Evolutionary conservation across 129 eudicot genomes (phyloP).

Genomic region (Helianthus tuberosus): DNA sequence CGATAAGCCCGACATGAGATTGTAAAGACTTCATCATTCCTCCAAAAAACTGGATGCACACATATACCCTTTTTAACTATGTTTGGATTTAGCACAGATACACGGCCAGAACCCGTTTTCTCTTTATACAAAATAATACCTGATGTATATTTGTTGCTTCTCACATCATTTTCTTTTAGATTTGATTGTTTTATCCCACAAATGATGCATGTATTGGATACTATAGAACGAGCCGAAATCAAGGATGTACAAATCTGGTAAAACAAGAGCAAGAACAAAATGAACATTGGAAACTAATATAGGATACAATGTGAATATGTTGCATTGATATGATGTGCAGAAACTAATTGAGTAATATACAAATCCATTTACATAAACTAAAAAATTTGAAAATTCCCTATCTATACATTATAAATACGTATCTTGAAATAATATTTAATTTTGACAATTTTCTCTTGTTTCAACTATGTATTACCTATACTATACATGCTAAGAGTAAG

Average conservation of each 20-base stretch:
- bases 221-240: too few relatives aligned
- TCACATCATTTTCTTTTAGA: neutral
- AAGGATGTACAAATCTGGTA: too few relatives aligned
- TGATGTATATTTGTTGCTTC: neutral
- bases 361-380: neutral
- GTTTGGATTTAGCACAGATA: too few relatives aligned
- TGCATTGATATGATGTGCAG: neutral
- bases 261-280: neutral
- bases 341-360: constrained; percentile 6
- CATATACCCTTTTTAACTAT: neutral
- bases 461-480: neutral
- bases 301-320: neutral
- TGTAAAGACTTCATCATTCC: constrained; percentile 69
- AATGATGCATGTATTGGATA: too few relatives aligned
- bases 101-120: neutral
- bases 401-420: neutral
- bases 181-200: too few relatives aligned
- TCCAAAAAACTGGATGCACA: constrained; percentile 30
- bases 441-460: neutral
- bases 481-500: constrained; percentile 4
- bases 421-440: neutral
- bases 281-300: neutral
- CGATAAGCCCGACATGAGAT: constrained; percentile 71
- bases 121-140: neutral
- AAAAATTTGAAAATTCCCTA: neutral